Percentiles rank a stretch among this genome's conserved stretches.
These are phyloP conservation scores for Colletotrichum sp. DNA, from an alignment of 2,329 filamentous ascomycete species.

Conservation along the genomic window DNA sequence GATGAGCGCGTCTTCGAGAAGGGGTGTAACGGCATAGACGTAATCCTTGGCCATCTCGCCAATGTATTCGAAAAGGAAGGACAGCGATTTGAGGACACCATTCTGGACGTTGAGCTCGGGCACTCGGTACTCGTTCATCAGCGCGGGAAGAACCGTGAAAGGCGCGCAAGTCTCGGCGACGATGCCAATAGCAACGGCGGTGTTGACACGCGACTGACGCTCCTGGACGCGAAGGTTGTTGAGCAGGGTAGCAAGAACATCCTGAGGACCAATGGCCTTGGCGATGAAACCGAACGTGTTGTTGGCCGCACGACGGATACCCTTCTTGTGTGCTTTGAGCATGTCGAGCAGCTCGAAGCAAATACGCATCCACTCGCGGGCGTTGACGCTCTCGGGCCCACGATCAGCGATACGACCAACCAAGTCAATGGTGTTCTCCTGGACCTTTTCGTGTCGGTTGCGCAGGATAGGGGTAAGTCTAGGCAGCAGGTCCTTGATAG, in stretches of 20 bases:
- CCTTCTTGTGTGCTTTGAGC: slow-evolving; percentile 99
- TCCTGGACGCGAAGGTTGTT: slow-evolving; percentile 98
- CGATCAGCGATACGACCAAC: slow-evolving; percentile 98
- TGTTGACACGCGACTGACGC: slow-evolving; percentile 97
- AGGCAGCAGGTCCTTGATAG: slow-evolving; percentile 93
- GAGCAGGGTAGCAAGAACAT: slow-evolving; percentile 92
- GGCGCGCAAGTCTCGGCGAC: slow-evolving; percentile 98
- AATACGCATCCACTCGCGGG: slow-evolving; percentile 99
- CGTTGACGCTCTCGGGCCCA: slow-evolving; percentile 94
- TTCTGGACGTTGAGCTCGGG: slow-evolving; percentile 99
- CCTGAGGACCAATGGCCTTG: slow-evolving; percentile 97
- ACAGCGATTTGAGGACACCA: slow-evolving; percentile 94
- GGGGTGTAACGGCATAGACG: slow-evolving; percentile 94
- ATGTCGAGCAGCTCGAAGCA: slow-evolving; percentile 99
- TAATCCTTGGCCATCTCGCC: slow-evolving; percentile 99
- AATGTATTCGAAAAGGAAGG: slow-evolving; percentile 98
- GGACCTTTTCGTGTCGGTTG: slow-evolving; percentile 98
- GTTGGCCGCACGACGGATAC: slow-evolving; percentile 96
- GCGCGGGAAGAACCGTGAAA: slow-evolving; percentile 95
- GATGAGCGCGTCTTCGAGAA: slow-evolving; percentile 96
- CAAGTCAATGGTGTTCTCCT: slow-evolving; percentile 98
- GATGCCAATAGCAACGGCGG: slow-evolving; percentile 96
- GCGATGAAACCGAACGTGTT: slow-evolving; percentile 99
- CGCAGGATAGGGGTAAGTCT: slow-evolving; percentile 96
- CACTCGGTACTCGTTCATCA: slow-evolving; percentile 99